A percentile compares a stretch with the other conserved stretches of the same genome.
Conservation (phyloP, 208 protist species). For the Trypanosomatidae sp. region DNA sequence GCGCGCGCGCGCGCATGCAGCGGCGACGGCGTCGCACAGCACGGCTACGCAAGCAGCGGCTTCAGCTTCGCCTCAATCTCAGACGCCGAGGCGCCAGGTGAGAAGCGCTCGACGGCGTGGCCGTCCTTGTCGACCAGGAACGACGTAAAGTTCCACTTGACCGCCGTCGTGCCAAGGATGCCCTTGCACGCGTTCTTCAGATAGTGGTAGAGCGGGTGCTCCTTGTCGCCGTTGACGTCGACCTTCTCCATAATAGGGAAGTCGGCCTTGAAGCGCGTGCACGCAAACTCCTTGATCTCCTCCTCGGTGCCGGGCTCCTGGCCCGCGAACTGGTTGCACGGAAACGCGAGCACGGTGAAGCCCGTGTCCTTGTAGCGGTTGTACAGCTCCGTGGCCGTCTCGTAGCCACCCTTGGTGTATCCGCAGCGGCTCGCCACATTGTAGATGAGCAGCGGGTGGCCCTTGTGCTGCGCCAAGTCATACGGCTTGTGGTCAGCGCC, state of each 20-base stretch:
- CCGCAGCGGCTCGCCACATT: slow-evolving; percentile 90
- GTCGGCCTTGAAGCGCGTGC: slow-evolving; percentile 34
- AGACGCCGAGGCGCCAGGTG: slow-evolving; percentile 23
- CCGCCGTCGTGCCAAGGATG: slow-evolving; percentile 27
- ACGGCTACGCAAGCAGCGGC: too few species aligned
- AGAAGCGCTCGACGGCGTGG: slow-evolving; percentile 47
- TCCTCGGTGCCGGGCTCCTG: slow-evolving; percentile 75
- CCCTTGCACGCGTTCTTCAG: slow-evolving; percentile 61
- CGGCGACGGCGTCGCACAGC: too few species aligned
- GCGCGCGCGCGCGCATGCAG: too few species aligned
- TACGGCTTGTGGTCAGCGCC: slow-evolving; percentile 62
- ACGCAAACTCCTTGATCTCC: slow-evolving; percentile 66
- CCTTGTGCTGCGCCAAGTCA: slow-evolving; percentile 75
- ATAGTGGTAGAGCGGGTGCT: slow-evolving; percentile 68
- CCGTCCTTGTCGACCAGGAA: slow-evolving; percentile 79
- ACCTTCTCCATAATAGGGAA: slow-evolving; percentile 89
- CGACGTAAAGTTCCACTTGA: slow-evolving; percentile 94
- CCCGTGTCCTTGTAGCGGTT: slow-evolving; percentile 73
- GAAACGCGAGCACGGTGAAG: slow-evolving; percentile 87
- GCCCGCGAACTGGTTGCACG: slow-evolving; percentile 84
- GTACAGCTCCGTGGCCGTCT: slow-evolving; percentile 65
- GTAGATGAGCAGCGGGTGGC: slow-evolving; percentile 82
- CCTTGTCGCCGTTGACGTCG: slow-evolving; percentile 76
- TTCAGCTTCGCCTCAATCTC: slow-evolving; percentile 55
- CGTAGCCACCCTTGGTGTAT: slow-evolving; percentile 75